These are phyloP conservation scores for Sphaceloma murrayae DNA, from an alignment of 2,329 filamentous ascomycete species.

Conservation along the genomic window DNA sequence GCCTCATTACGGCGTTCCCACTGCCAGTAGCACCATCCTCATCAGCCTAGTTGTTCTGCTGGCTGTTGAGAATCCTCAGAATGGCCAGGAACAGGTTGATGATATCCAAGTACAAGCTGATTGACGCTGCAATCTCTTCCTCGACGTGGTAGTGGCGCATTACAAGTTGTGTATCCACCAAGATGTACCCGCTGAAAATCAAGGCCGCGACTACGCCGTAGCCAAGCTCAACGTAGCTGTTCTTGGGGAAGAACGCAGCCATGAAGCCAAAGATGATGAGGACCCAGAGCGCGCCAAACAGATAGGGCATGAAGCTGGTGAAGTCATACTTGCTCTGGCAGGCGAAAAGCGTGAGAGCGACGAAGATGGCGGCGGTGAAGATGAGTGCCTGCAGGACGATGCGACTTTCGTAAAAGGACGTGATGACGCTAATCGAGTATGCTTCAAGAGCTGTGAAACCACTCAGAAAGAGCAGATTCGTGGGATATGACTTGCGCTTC, in stretches of 20 bases:
- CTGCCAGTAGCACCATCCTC: not conserved
- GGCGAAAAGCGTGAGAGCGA: conserved; percentile 65
- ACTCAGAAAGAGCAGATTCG: conserved; percentile 83
- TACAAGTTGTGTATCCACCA: conserved; percentile 92
- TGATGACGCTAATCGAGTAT: conserved; percentile 85
- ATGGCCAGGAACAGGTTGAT: conserved; percentile 97
- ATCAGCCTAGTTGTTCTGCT: conserved; percentile 68
- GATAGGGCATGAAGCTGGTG: conserved; percentile 90
- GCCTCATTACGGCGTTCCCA: conserved; percentile 1
- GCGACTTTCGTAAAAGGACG: conserved; percentile 73
- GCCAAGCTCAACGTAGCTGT: conserved; percentile 69
- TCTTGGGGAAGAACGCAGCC: conserved; percentile 76
- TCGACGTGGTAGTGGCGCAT: conserved; percentile 95
- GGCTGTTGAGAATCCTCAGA: conserved; percentile 88
- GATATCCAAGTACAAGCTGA: conserved; percentile 90
- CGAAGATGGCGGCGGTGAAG: conserved; percentile 63
- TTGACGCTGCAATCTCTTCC: conserved; percentile 85
- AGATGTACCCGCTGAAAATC: conserved; percentile 87
- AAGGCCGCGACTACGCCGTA: conserved; percentile 76
- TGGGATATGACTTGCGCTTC: conserved; percentile 85
- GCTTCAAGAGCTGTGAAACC: conserved; percentile 88
- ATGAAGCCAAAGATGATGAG: conserved; percentile 90
- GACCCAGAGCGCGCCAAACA: conserved; percentile 84
- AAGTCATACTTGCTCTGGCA: conserved; percentile 99
- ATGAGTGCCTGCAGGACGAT: conserved; percentile 86